These are phyloP conservation scores for Quercus tomentella DNA, from an alignment of 331 rosid species.

Conservation along the genomic window DNA sequence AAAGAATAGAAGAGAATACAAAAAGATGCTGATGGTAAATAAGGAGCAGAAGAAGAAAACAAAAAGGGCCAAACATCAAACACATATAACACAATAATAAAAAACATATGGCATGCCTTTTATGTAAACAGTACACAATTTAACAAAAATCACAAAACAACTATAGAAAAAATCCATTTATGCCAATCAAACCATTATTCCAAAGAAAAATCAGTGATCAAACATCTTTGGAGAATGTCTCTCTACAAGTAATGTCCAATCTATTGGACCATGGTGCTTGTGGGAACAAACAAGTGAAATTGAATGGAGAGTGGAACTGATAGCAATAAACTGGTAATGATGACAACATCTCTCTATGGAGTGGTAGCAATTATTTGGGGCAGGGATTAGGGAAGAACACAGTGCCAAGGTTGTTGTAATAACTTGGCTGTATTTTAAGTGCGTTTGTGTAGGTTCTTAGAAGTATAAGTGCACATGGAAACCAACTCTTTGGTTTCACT, in stretches of 20 bases:
- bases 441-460: background rate
- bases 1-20: conserved; percentile 11
- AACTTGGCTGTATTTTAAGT: background rate
- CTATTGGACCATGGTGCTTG: background rate
- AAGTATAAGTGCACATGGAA: background rate
- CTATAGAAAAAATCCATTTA: background rate
- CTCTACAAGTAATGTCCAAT: background rate
- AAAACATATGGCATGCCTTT: background rate
- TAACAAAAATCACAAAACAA: background rate
- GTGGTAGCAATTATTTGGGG: background rate
- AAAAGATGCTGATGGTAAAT: conserved; percentile 3
- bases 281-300: background rate
- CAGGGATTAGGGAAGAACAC: background rate
- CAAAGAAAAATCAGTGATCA: background rate
- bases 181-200: background rate
- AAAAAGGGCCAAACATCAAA: background rate
- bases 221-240: background rate
- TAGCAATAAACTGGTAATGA: background rate
- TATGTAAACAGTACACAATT: background rate
- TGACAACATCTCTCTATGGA: background rate
- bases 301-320: background rate
- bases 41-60: background rate
- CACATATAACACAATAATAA: background rate
- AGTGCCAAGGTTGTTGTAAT: background rate
- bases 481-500: background rate